Evolutionary conservation across 495 filamentous ascomycete genomes (phyloP), one percentile per base, ranked within the genome.

Genomic region (Tuber calosporum): DNA sequence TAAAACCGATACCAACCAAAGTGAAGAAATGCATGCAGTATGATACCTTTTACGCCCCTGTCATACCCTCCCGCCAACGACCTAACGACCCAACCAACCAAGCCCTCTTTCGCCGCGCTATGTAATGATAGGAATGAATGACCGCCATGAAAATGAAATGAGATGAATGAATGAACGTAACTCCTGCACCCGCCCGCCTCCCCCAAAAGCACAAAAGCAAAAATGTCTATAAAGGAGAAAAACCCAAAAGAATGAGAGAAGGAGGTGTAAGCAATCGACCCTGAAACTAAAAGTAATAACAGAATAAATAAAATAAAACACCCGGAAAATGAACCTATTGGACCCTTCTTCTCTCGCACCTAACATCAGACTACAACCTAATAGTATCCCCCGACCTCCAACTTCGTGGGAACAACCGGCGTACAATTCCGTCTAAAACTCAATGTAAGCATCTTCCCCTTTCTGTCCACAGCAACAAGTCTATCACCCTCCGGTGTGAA

Each of bases 381-480:
- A 34, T 7, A 68, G 30, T 20, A 71, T 66, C 45, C 76, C 9
- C 76, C 76, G 45, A 78, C 70, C n/a, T 78, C 75, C 42, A 73
- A 76, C 38, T 78, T 77, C 43, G 66, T 71, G 20, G 75, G 26
- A 26, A 74, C n/a, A 37, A 74, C 38, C 17, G 71, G 75, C 17
- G 41, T 68, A 20, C 40, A 20, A 20, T 66, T 72, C 68, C 77
- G 72, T 34, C 71, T 69, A 39, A 81, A 81, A 45, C 67, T 74
- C 34, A 81, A 69, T 66, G 68, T 45, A 26, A 81, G 67, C 41
- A 81, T 74, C 42, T 79, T 79, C 41, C 80, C 80, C 70, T 81
- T 81, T 72, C 72, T 81, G 77, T 81, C 80, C 19, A 72, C 77
- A 41, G 73, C 77, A 36, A 81, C 73, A 34, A 81, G 68, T 38